Evolutionary conservation across 768 basidiomycete species (phyloP), one percentile per base, ranked within the genome.

Genomic region (Mycena venus): DNA sequence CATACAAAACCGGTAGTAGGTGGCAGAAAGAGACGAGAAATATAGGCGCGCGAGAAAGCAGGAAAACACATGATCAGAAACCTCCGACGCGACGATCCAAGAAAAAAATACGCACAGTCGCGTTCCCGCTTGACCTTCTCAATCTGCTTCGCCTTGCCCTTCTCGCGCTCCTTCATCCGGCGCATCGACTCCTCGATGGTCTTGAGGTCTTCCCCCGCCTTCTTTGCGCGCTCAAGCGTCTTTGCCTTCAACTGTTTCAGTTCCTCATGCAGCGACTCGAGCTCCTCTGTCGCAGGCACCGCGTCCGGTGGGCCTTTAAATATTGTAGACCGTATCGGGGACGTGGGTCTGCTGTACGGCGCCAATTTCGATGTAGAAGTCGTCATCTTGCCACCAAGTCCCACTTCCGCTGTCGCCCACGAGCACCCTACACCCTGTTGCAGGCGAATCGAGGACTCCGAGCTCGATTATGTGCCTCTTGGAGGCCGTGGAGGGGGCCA

Each of bases 101-200:
- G 47, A 71, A 74, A 70, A 63, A 69, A 75, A 76, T 75, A 73
- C 69, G 85, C 87, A 95, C 95, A 91, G 78, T 91, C 94, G 78
- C 90, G 90, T 80, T 95, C 94, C 62, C 91, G 88, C 84, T 93
- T 94, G 73, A 92, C 86, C 83, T 90, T 94, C 69, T 94, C 93
- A 53, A 91, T 81, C n/a, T 87, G 89, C 82, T 88, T 93, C 63
- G 89, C 90, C 81, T 94, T 95, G 0, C 93, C 93, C 84, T 90
- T 90, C 82, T 91, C 93, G 82, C 90, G 92, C 84, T 95, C 94
- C 84, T 90, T 93, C 85, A 95, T 88, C 72, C 90, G 89, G 65
- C 90, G 90, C 90, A 94, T 92, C 60, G 92, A 93, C 83, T 93
- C 94, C 75, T 94, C 91, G 77, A 96, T 91, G 66, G 90, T 88